Evolutionary conservation across 2,329 filamentous ascomycete genomes (phyloP).

Genomic region (Talaromyces atroroseus): DNA sequence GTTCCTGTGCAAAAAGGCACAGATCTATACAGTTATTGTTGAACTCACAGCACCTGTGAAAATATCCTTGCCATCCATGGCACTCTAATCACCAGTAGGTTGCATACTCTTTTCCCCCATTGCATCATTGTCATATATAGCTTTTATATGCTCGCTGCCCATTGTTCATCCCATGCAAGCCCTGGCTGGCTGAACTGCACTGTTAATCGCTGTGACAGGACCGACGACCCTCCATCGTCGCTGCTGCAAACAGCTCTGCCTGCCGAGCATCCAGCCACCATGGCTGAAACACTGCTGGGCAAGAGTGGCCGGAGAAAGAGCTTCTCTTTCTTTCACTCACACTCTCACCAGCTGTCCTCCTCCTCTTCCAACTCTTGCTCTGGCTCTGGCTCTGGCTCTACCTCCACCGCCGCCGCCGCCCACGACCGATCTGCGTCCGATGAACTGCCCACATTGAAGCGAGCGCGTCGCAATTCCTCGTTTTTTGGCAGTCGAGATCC

Average conservation of each 20-base stretch:
- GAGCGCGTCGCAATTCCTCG: conserved; percentile 33
- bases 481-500: conserved; percentile 31
- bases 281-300: conserved; percentile 17
- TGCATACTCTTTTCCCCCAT: not conserved
- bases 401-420: conserved; percentile 8
- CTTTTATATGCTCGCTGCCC: not conserved
- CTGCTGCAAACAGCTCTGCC: conserved; percentile 12
- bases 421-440: conserved; percentile 36
- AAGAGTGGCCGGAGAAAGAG: conserved; percentile 29
- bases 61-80: conserved; percentile 9
- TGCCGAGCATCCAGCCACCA: conserved; percentile 14
- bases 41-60: conserved; percentile 2
- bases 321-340: conserved; percentile 25
- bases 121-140: not conserved
- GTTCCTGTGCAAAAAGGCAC: not conserved
- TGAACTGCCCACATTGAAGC: conserved; percentile 28
- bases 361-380: conserved; percentile 16
- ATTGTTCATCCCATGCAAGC: not conserved
- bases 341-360: conserved; percentile 15
- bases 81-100: conserved; percentile 9
- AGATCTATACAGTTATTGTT: not conserved
- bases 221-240: conserved; percentile 24
- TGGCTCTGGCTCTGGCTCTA: conserved; percentile 17
- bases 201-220: conserved; percentile 9
- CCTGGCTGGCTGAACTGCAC: conserved; percentile 1